phyloP scores from a whole-genome alignment of 1,139 yeast genomes.

The Debaryomyces nepalensis region DNA sequence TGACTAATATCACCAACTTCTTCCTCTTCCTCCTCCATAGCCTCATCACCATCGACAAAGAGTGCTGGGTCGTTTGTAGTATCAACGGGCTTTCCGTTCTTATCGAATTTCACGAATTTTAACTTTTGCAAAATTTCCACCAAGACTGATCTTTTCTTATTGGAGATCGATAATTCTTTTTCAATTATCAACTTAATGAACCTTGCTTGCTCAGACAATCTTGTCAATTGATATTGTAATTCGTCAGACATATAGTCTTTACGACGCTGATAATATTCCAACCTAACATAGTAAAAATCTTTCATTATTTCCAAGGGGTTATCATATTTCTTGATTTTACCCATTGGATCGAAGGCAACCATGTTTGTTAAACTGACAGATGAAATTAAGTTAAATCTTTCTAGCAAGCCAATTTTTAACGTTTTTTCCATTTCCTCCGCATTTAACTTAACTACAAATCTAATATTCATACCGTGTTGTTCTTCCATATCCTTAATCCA shows the following conservation, averaged over 20 bases:
- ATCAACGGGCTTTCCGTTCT: slow-evolving; percentile 59
- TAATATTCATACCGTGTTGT: slow-evolving; percentile 82
- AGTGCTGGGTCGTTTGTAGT: slow-evolving; percentile 22
- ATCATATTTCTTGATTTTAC: slow-evolving; percentile 83
- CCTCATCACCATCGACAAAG: slow-evolving; percentile 33
- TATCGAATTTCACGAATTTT: slow-evolving; percentile 78
- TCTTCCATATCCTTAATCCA: slow-evolving; percentile 97
- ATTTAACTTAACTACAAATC: slow-evolving; percentile 74
- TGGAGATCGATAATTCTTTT: slow-evolving; percentile 67
- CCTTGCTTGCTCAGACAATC: slow-evolving; percentile 81
- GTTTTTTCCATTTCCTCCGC: slow-evolving; percentile 86
- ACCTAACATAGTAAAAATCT: slow-evolving; percentile 84
- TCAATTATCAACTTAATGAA: slow-evolving; percentile 91
- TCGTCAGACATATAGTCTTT: slow-evolving; percentile 77
- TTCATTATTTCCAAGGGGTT: slow-evolving; percentile 74
- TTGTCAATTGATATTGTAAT: slow-evolving; percentile 74
- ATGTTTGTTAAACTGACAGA: slow-evolving; percentile 77
- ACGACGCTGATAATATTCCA: slow-evolving; percentile 89
- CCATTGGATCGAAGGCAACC: slow-evolving; percentile 96
- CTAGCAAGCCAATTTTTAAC: slow-evolving; percentile 72
- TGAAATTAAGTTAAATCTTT: slow-evolving; percentile 77
- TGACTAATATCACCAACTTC: slow-evolving; percentile 46
- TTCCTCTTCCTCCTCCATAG: slow-evolving; percentile 40
- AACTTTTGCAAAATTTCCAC: slow-evolving; percentile 63
- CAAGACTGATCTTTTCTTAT: slow-evolving; percentile 69